Evolutionary conservation across 208 protist genomes (phyloP).

Genomic region (Wallacemonas rigidus): DNA sequence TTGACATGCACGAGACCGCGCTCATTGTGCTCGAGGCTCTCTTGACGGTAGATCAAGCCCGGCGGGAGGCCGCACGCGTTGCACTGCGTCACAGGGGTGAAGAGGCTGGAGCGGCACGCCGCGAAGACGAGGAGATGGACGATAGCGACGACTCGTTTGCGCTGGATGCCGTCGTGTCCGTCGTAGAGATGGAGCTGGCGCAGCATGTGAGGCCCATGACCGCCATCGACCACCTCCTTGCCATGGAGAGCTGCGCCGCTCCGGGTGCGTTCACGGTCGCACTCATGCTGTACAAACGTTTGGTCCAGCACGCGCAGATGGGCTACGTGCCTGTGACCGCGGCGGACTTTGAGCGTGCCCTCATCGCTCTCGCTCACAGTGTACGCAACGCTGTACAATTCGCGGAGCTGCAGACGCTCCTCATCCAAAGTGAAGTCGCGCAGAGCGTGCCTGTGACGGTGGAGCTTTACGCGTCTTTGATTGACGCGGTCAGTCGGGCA

Average conservation of each 20-base stretch:
- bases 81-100: not conserved
- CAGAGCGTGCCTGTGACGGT: slow-evolving; percentile 67
- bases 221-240: slow-evolving; percentile 65
- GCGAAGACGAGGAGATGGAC: slow-evolving; percentile 9
- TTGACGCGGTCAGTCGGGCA: slow-evolving; percentile 67
- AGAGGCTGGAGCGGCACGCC: not conserved
- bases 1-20: slow-evolving; percentile 39
- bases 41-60: slow-evolving; percentile 40
- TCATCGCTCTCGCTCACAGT: slow-evolving; percentile 56
- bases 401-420: slow-evolving; percentile 53
- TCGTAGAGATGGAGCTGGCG: slow-evolving; percentile 58
- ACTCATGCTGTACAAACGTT: slow-evolving; percentile 66
- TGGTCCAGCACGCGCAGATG: slow-evolving; percentile 53
- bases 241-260: slow-evolving; percentile 65
- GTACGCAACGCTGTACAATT: slow-evolving; percentile 59
- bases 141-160: slow-evolving; percentile 37
- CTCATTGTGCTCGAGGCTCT: slow-evolving; percentile 55
- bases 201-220: slow-evolving; percentile 40
- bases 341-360: slow-evolving; percentile 37
- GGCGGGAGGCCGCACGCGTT: slow-evolving; percentile 16
- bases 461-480: slow-evolving; percentile 73
- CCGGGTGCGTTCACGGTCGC: slow-evolving; percentile 60
- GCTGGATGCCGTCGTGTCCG: slow-evolving; percentile 56
- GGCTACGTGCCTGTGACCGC: slow-evolving; percentile 39
- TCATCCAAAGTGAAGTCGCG: slow-evolving; percentile 55